These are phyloP conservation scores for Coniochaeta sp. DNA, from an alignment of 2,329 filamentous ascomycete species.

Conservation along the genomic window DNA sequence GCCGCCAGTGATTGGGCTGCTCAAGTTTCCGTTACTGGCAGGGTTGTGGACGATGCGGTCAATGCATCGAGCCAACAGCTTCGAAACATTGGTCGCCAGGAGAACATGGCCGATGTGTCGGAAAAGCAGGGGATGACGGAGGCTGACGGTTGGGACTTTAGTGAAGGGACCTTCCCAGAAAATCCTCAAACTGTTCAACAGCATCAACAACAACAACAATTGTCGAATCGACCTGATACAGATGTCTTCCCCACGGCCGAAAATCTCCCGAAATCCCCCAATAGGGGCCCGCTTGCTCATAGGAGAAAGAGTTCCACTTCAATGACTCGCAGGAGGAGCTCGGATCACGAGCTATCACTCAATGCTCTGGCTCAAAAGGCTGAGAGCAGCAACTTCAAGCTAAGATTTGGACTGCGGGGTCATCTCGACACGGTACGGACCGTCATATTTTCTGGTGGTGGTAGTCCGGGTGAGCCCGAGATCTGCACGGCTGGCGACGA, in stretches of 20 bases:
- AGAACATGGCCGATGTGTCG: slow-evolving; percentile 31
- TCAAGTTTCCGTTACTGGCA: slow-evolving; percentile 15
- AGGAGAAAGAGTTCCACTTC: slow-evolving; percentile 79
- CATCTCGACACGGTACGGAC: slow-evolving; percentile 91
- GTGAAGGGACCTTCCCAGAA: slow-evolving; percentile 63
- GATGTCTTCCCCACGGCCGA: slow-evolving; percentile 82
- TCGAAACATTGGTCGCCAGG: slow-evolving; percentile 28
- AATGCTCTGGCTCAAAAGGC: slow-evolving; percentile 45
- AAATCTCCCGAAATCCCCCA: slow-evolving; percentile 73
- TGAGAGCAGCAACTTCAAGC: slow-evolving; percentile 77
- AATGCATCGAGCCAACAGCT: slow-evolving; percentile 27
- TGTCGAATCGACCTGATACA: slow-evolving; percentile 66
- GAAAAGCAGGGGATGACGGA: slow-evolving; percentile 44
- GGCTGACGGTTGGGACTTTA: slow-evolving; percentile 86
- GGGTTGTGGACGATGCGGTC: slow-evolving; percentile 12
- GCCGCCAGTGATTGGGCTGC: slow-evolving; percentile 23
- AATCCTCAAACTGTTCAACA: slow-evolving; percentile 35
- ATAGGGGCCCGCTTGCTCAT: slow-evolving; percentile 59
- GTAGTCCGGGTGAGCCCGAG: slow-evolving; percentile 90
- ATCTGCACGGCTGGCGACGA: slow-evolving; percentile 96
- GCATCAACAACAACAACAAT: slow-evolving; percentile 38
- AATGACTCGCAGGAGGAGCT: slow-evolving; percentile 61
- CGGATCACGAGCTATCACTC: slow-evolving; percentile 56
- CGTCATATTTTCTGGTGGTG: slow-evolving; percentile 93
- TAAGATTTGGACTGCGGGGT: slow-evolving; percentile 83